Conservation (phyloP, 2,329 filamentous ascomycete genomes). For the Calonectria pauciramosa region DNA sequence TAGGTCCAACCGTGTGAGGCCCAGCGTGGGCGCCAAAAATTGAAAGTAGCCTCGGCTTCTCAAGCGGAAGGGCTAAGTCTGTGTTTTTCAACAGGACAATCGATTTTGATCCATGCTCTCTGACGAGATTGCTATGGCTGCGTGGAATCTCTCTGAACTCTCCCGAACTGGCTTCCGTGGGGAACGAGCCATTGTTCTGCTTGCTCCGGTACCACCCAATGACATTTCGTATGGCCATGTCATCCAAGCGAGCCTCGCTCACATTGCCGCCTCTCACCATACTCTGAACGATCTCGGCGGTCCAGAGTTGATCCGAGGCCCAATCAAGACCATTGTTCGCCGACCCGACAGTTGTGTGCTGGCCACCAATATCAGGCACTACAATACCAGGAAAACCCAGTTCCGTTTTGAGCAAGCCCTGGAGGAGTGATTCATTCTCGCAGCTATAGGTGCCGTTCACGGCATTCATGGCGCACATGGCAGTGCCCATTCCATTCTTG, state of each 20-base stretch:
- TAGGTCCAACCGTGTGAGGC: constrained; percentile 35
- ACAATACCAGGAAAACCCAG: constrained; percentile 79
- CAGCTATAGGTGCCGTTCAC: neutral
- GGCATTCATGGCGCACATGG: neutral
- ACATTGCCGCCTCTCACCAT: neutral
- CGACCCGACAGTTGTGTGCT: neutral
- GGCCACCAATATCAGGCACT: constrained; percentile 65
- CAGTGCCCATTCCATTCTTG: neutral
- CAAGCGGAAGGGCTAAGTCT: constrained; percentile 60
- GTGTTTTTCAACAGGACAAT: constrained; percentile 71
- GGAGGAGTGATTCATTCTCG: constrained; percentile 64
- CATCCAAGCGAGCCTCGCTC: neutral
- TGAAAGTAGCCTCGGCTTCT: constrained; percentile 53
- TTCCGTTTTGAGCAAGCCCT: constrained; percentile 78
- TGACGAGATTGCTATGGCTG: constrained; percentile 60
- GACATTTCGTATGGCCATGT: neutral
- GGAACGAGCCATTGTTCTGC: constrained; percentile 55
- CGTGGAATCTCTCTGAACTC: constrained; percentile 61
- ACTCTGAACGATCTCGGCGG: neutral
- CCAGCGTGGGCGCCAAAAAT: constrained; percentile 63
- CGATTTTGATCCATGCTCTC: constrained; percentile 65
- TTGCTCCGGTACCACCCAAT: constrained; percentile 4
- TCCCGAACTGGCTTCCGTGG: constrained; percentile 62
- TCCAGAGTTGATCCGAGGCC: neutral
- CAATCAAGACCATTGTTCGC: neutral